phyloP scores from a whole-genome alignment of 1,139 yeast genomes.

The Pichia cactophila region DNA sequence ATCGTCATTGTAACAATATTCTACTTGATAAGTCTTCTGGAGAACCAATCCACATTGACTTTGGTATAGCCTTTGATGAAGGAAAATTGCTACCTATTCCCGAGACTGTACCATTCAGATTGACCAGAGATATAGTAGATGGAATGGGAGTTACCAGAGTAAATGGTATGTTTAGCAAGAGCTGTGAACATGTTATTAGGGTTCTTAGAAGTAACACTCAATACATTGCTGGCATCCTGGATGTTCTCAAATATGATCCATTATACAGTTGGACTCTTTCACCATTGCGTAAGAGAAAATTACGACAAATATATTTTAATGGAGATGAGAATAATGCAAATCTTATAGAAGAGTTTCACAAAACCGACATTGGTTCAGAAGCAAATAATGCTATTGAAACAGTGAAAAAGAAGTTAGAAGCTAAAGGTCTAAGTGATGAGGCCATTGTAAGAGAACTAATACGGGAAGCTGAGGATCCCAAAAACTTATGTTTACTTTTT shows the following conservation, averaged over 20 bases:
- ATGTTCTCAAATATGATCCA: conserved; percentile 88
- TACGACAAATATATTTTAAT: conserved; percentile 37
- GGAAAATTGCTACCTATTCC: conserved; percentile 82
- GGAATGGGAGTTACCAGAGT: conserved; percentile 85
- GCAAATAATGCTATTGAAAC: conserved; percentile 71
- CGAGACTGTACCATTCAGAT: conserved; percentile 86
- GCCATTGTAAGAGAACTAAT: conserved; percentile 79
- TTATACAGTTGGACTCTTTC: conserved; percentile 84
- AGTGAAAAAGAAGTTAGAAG: conserved; percentile 62
- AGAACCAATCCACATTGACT: conserved; percentile 90
- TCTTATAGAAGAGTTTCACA: conserved; percentile 48
- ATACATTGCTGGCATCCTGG: conserved; percentile 72
- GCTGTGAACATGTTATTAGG: conserved; percentile 67
- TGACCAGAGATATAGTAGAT: conserved; percentile 85
- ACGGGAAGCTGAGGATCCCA: conserved; percentile 62
- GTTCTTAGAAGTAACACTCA: conserved; percentile 61
- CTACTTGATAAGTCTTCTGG: conserved; percentile 73
- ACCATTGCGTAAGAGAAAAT: conserved; percentile 51
- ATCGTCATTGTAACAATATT: conserved; percentile 87
- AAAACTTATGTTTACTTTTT: conserved; percentile 67
- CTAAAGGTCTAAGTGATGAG: conserved; percentile 67
- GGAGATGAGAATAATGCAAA: conserved; percentile 56
- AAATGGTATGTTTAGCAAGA: conserved; percentile 63
- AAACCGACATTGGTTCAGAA: conserved; percentile 51
- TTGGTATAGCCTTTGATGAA: conserved; percentile 94